Conservation (phyloP, 2,329 filamentous ascomycete species). For the Falciphora oryzae region DNA sequence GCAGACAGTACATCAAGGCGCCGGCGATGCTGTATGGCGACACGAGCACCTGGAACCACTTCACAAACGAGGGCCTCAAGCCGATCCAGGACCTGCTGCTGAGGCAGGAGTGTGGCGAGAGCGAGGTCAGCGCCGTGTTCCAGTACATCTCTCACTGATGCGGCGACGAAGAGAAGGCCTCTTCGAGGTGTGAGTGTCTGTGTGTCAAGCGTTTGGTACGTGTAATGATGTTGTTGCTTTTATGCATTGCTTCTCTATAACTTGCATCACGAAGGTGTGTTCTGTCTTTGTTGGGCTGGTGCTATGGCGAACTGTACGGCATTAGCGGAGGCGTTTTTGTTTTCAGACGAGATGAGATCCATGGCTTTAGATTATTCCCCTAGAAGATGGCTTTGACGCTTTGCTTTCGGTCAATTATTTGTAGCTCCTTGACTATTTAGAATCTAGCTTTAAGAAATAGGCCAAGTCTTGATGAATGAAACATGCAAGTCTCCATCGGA, state of each 20-base stretch:
- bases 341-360: neutral
- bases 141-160: slow-evolving; percentile 88
- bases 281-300: neutral
- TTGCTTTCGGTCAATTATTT: neutral
- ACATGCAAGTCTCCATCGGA: no score
- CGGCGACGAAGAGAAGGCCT: neutral
- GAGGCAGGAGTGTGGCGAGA: slow-evolving; percentile 73
- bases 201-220: neutral
- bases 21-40: slow-evolving; percentile 95
- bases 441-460: no score
- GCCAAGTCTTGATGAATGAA: no score
- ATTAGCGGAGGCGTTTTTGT: neutral
- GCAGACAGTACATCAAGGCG: slow-evolving; percentile 81
- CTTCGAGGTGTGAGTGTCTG: neutral
- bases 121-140: slow-evolving; percentile 88
- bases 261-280: neutral
- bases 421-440: no score
- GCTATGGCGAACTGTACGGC: neutral
- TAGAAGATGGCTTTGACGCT: neutral
- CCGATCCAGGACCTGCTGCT: slow-evolving; percentile 87
- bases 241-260: neutral
- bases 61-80: slow-evolving; percentile 72
- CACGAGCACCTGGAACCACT: slow-evolving; percentile 99
- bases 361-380: neutral
- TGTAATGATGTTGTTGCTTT: slow-evolving; percentile 1